Evolutionary conservation across 2,329 filamentous ascomycete genomes (phyloP).

Genomic region (Monosporascus sp.): DNA sequence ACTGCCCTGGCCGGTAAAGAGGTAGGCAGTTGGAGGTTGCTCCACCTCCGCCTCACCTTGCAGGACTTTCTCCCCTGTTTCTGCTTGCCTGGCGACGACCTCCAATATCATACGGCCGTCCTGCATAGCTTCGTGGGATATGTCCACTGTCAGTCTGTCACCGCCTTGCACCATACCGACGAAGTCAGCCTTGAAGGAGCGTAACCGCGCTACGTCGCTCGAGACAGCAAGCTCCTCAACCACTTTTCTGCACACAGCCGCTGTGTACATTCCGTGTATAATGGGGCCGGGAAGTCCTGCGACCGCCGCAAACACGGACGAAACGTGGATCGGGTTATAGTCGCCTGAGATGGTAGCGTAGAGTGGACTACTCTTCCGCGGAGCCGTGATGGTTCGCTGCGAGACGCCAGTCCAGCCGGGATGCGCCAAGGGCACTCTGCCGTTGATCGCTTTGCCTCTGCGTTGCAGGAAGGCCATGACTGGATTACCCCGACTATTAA

Average conservation of each 20-base stretch:
- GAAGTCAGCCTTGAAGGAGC: slow-evolving; percentile 92
- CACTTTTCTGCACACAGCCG: slow-evolving; percentile 88
- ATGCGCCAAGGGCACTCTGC: too few species aligned
- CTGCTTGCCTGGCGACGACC: slow-evolving; percentile 91
- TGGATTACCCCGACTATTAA: slow-evolving; percentile 87
- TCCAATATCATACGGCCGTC: slow-evolving; percentile 99
- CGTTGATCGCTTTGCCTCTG: slow-evolving; percentile 86
- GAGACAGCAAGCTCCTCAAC: slow-evolving; percentile 99
- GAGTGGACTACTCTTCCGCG: slow-evolving; percentile 96
- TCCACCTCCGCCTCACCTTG: slow-evolving; percentile 95
- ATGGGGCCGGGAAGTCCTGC: slow-evolving; percentile 95
- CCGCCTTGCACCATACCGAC: slow-evolving; percentile 98
- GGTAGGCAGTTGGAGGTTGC: slow-evolving; percentile 92
- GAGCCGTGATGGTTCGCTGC: slow-evolving; percentile 82
- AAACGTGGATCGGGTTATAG: slow-evolving; percentile 98
- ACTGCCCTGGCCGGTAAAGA: slow-evolving; percentile 97
- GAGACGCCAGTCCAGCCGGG: slow-evolving; percentile 83
- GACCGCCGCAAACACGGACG: slow-evolving; percentile 91
- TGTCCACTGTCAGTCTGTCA: slow-evolving; percentile 87
- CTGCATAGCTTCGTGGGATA: slow-evolving; percentile 97
- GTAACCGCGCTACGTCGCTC: slow-evolving; percentile 94
- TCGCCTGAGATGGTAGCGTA: slow-evolving; percentile 97
- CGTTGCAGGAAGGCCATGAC: slow-evolving; percentile 94
- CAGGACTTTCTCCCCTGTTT: slow-evolving; percentile 93
- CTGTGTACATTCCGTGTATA: slow-evolving; percentile 99